phyloP scores from a whole-genome alignment of 106 monocot genomes.

The Acanthochlamys bracteata region DNA sequence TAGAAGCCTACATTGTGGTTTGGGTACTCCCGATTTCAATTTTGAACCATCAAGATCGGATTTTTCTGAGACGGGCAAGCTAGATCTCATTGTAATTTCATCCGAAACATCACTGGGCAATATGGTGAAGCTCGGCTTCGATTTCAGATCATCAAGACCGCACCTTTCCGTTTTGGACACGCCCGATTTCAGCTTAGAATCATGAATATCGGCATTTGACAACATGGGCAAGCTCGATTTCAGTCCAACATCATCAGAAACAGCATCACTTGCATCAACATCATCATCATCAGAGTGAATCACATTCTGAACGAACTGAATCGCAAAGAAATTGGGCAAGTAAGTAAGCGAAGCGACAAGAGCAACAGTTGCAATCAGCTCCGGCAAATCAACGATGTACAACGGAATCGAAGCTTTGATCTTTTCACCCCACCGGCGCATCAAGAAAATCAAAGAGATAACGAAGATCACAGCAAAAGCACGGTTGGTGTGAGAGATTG shows the following conservation, averaged over 20 bases:
- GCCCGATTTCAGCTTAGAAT: no score
- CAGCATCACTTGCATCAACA: background rate
- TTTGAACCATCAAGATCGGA: no score
- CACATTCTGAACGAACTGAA: conserved; percentile 52
- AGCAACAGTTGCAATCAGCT: conserved; percentile 48
- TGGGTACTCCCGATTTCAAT: no score
- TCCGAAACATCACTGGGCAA: no score
- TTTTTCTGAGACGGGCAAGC: no score
- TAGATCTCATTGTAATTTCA: no score
- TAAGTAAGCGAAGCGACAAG: conserved; percentile 63
- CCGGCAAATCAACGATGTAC: conserved; percentile 38
- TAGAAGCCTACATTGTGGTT: background rate
- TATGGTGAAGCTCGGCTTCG: background rate
- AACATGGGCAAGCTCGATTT: background rate
- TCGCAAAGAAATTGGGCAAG: conserved; percentile 66
- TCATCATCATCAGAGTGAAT: conserved; percentile 32
- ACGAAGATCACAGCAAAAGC: conserved; percentile 57
- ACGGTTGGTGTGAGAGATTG: conserved; percentile 57
- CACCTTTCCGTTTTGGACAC: no score
- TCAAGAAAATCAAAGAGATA: conserved; percentile 47
- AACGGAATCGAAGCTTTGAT: conserved; percentile 40
- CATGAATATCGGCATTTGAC: no score
- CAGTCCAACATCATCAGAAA: background rate
- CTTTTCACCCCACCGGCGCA: conserved; percentile 65
- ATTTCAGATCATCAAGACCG: background rate